phyloP scores from a whole-genome alignment of 2,329 filamentous ascomycete species.

The Chaetomium sp. region DNA sequence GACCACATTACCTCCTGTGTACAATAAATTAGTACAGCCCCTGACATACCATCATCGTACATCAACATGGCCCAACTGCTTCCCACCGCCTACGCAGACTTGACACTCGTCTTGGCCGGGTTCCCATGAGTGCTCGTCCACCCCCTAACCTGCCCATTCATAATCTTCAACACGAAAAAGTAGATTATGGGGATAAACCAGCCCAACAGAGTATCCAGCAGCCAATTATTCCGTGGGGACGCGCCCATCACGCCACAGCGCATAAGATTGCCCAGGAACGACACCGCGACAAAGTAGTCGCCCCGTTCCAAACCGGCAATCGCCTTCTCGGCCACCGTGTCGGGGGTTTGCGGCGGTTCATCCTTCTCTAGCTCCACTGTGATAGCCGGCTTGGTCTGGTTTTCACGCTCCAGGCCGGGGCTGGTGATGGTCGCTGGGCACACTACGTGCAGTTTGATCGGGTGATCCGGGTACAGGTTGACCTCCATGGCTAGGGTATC shows the following conservation, averaged over 20 bases:
- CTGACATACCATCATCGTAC: neutral
- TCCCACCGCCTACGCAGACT: slow-evolving; percentile 8
- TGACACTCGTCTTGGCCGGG: slow-evolving; percentile 28
- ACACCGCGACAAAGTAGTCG: slow-evolving; percentile 71
- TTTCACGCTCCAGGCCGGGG: slow-evolving; percentile 69
- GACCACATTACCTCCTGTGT: too few species aligned
- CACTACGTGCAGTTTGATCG: slow-evolving; percentile 72
- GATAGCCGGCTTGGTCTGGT: slow-evolving; percentile 70
- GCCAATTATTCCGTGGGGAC: slow-evolving; percentile 50
- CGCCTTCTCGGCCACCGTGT: slow-evolving; percentile 64
- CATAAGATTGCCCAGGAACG: slow-evolving; percentile 65
- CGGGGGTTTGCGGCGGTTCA: slow-evolving; percentile 73
- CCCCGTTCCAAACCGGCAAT: slow-evolving; percentile 74
- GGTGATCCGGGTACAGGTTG: slow-evolving; percentile 68
- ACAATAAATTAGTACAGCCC: too few species aligned
- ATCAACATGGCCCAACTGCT: neutral
- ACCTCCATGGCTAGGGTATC: slow-evolving; percentile 82
- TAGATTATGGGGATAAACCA: slow-evolving; percentile 49
- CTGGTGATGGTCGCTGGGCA: slow-evolving; percentile 78
- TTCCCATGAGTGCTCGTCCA: slow-evolving; percentile 54
- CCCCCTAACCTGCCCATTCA: slow-evolving; percentile 51
- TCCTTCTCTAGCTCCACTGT: slow-evolving; percentile 73
- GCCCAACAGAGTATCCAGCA: slow-evolving; percentile 52
- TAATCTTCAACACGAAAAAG: slow-evolving; percentile 50
- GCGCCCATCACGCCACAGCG: slow-evolving; percentile 54